Conservation (phyloP, 2,329 filamentous ascomycete species). For the Dothideomycetes sp. region DNA sequence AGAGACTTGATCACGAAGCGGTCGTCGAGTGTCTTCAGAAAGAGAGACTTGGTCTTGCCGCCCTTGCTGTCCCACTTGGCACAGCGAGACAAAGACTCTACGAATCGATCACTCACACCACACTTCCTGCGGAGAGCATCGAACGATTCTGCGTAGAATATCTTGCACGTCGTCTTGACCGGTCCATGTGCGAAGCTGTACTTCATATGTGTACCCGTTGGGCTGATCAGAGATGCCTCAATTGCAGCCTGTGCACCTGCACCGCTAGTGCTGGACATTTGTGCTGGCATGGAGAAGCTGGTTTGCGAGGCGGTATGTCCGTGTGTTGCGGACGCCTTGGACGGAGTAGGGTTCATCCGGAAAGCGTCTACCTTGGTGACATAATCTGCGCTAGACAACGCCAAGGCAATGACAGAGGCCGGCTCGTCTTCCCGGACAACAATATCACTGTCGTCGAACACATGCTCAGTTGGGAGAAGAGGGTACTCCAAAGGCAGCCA, state of each 20-base stretch:
- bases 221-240: constrained; percentile 72
- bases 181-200: constrained; percentile 91
- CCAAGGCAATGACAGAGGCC: constrained; percentile 89
- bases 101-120: constrained; percentile 82
- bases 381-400: constrained; percentile 80
- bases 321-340: constrained; percentile 10
- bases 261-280: constrained; percentile 3
- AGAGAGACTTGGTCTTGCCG: constrained; percentile 94
- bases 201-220: constrained; percentile 85
- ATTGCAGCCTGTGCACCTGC: constrained; percentile 55
- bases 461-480: constrained; percentile 69
- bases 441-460: constrained; percentile 93
- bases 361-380: constrained; percentile 64
- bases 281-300: constrained; percentile 9
- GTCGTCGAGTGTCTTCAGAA: constrained; percentile 92
- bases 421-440: constrained; percentile 97
- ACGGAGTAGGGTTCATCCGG: constrained; percentile 13
- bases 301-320: constrained; percentile 15
- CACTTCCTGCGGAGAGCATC: constrained; percentile 89
- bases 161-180: constrained; percentile 95
- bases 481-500: constrained; percentile 92
- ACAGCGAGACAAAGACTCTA: constrained; percentile 89
- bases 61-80: constrained; percentile 97
- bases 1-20: constrained; percentile 87
- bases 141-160: constrained; percentile 97